Evolutionary conservation across 2,329 filamentous ascomycete genomes (phyloP), one percentile per base, ranked within the genome.

Genomic region (Geosmithia morbida): DNA sequence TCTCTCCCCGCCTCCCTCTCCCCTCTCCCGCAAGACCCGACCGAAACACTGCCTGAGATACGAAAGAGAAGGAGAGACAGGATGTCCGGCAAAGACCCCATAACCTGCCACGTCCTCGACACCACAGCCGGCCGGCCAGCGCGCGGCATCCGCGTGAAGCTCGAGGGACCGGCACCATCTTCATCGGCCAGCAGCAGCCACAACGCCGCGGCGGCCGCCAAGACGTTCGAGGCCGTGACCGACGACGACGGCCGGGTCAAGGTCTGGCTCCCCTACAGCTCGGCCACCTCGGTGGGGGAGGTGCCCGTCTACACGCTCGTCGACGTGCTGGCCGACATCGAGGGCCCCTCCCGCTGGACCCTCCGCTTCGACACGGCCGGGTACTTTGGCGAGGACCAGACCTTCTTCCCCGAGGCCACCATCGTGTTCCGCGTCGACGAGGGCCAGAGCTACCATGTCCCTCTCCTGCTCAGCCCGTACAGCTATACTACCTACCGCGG

Each of bases 71-170:
- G 16, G 18, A 22, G 20, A 40, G 20, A 13, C 17, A 43, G 6
- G 11, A 49, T 49, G 48, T 41, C 54, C 26, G 44, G 49, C 50
- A 79, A 75, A 58, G 77, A 80, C 59, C 78, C 77, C 59, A 90
- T 92, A 58, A 90, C 86, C 62, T 90, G 85, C 70, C 86, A 92
- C 70, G 77, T 89, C 63, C 85, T 92, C 61, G 85, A 92, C 71
- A 90, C 85, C 11, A 76, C 79, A n/a, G 68, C 75, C 51, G 86
- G 86, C 58, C 74, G 73, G 49, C 86, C 86, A 19, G 86, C 78
- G 16, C 64, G 71, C 48, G 69, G 71, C 51, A 76, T 92, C 56
- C 71, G 72, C 53, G 84, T 89, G 49, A 78, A 74, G 48, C 76
- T 88, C 19, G 68, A 79, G 45, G 72, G 72, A 6, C 63, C 59